Conservation (phyloP, 805 yeast species). For the Hanseniaspora nectarophila region DNA sequence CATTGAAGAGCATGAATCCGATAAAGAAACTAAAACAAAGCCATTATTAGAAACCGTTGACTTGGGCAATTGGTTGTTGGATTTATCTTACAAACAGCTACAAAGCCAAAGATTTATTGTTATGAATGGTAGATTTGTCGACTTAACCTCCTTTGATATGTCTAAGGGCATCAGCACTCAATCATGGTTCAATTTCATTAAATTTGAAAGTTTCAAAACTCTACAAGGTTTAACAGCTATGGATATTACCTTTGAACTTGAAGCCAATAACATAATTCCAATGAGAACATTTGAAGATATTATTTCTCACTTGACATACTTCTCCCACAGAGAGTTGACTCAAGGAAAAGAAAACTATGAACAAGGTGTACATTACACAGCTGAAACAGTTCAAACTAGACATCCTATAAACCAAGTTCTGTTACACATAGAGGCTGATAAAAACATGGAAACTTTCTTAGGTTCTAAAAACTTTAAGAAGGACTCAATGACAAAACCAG, state of each 20-base stretch:
- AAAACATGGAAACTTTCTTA: constrained; percentile 16
- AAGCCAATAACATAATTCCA: constrained; percentile 18
- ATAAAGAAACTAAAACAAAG: not conserved
- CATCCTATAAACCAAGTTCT: constrained; percentile 19
- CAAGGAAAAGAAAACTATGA: constrained; percentile 16
- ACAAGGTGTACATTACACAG: constrained; percentile 32
- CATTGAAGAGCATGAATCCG: constrained; percentile 19
- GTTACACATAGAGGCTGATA: constrained; percentile 16
- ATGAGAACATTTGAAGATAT: constrained; percentile 40
- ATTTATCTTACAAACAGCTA: constrained; percentile 18
- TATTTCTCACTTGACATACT: constrained; percentile 34
- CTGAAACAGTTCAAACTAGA: constrained; percentile 35
- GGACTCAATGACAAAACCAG: constrained; percentile 24
- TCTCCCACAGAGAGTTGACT: constrained; percentile 23
- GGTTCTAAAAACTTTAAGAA: constrained; percentile 21
- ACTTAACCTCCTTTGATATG: constrained; percentile 24
- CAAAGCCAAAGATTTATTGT: constrained; percentile 33
- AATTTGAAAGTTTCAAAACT: constrained; percentile 39
- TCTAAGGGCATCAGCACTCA: constrained; percentile 15
- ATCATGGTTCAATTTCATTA: constrained; percentile 32
- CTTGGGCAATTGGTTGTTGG: constrained; percentile 21
- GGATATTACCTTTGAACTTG: constrained; percentile 19
- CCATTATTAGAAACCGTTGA: not conserved
- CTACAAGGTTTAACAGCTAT: constrained; percentile 27
- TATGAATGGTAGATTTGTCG: constrained; percentile 45